A percentile compares a stretch with the other conserved stretches of the same genome.
Conservation (phyloP, 495 filamentous ascomycete genomes). For the Hypoxylon fragiforme region DNA sequence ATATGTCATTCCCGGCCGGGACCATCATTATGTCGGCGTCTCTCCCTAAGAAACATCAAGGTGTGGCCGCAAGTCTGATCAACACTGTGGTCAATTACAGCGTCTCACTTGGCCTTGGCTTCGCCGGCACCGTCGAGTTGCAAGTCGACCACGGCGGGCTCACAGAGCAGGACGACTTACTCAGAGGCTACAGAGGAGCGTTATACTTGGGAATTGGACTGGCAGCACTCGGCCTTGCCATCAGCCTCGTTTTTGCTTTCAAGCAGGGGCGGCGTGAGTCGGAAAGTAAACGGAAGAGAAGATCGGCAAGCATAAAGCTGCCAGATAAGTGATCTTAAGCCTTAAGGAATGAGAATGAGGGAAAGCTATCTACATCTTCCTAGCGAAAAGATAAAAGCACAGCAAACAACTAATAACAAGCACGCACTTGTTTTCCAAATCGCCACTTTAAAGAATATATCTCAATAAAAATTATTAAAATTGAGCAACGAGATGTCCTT, state of each 20-base stretch:
- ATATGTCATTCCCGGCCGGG: constrained; percentile 42
- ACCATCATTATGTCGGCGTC: constrained; percentile 63
- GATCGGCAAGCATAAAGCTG: no score
- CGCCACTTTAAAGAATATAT: no score
- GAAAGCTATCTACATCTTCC: no score
- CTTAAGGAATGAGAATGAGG: no score
- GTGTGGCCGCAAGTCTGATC: constrained; percentile 52
- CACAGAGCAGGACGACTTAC: constrained; percentile 11
- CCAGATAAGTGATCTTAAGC: no score
- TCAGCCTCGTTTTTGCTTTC: constrained; percentile 2
- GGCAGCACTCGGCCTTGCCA: constrained; percentile 46
- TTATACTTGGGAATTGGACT: constrained; percentile 63
- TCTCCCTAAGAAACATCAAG: constrained; percentile 62
- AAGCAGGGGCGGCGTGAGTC: no score
- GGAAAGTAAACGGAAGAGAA: no score
- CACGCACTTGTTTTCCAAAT: no score
- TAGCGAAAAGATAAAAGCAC: no score
- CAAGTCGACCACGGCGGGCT: constrained; percentile 31
- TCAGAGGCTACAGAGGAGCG: constrained; percentile 60
- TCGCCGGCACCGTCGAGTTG: constrained; percentile 49
- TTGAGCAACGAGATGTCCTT: no score
- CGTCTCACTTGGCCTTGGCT: constrained; percentile 50
- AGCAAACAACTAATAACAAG: no score
- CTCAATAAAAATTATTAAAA: no score
- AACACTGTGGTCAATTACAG: constrained; percentile 50